These are phyloP conservation scores for Boletus coccyginus DNA, from an alignment of 768 basidiomycete species.

Conservation along the genomic window DNA sequence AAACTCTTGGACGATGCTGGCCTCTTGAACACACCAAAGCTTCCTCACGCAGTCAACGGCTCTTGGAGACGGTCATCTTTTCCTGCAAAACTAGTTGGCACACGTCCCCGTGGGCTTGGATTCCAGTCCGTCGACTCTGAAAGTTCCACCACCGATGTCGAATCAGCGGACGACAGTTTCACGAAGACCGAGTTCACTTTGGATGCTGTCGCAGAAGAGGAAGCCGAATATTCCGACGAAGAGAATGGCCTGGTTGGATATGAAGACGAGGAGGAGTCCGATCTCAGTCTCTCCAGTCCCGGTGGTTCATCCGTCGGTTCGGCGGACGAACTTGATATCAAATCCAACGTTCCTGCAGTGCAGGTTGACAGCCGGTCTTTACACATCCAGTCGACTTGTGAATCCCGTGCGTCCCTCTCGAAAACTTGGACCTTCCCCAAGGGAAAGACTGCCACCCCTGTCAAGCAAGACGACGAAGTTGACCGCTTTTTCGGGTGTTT, in stretches of 20 bases:
- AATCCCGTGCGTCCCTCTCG: constrained; percentile 46
- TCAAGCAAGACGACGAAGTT: constrained; percentile 43
- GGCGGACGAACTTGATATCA: constrained; percentile 41
- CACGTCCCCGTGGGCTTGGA: constrained; percentile 47
- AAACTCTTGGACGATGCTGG: constrained; percentile 46
- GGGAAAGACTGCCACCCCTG: constrained; percentile 22
- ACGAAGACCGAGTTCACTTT: constrained; percentile 45
- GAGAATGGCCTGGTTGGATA: constrained; percentile 62
- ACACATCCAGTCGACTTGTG: constrained; percentile 27
- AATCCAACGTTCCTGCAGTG: constrained; percentile 7
- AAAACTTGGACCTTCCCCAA: constrained; percentile 69
- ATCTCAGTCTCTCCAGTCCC: constrained; percentile 43
- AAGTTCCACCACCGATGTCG: constrained; percentile 68
- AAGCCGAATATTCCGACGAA: constrained; percentile 39
- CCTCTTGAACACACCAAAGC: constrained; percentile 45
- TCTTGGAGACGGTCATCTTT: constrained; percentile 14
- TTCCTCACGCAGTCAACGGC: constrained; percentile 15
- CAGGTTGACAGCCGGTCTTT: constrained; percentile 1
- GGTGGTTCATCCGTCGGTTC: constrained; percentile 55
- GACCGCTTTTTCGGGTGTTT: constrained; percentile 78
- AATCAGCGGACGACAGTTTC: constrained; percentile 46
- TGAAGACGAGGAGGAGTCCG: constrained; percentile 66
- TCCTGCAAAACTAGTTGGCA: constrained; percentile 23
- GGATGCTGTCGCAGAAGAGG: constrained; percentile 59
- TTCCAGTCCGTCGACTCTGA: constrained; percentile 63